These are phyloP conservation scores for Lomentospora prolificans DNA, from an alignment of 2,329 filamentous ascomycete genomes.

Conservation along the genomic window DNA sequence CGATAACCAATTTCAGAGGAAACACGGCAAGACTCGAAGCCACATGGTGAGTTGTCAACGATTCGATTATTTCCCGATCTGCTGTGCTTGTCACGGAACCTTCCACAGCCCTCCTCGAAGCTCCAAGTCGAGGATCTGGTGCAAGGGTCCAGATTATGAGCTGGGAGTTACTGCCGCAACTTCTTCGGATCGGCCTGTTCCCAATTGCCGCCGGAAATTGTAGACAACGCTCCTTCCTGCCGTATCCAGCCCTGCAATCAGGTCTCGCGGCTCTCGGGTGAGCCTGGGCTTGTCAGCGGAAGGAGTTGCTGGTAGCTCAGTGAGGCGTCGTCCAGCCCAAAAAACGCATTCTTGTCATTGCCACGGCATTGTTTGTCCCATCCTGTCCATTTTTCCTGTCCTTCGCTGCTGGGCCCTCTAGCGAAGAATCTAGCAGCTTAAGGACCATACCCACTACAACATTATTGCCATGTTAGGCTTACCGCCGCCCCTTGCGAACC, in stretches of 20 bases:
- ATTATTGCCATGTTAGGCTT: neutral
- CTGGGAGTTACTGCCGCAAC: neutral
- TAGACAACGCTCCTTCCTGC: neutral
- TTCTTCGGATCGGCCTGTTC: neutral
- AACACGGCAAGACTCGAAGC: conserved; percentile 77
- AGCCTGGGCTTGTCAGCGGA: neutral
- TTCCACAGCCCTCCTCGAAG: neutral
- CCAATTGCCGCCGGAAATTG: neutral
- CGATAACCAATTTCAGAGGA: conserved; percentile 37
- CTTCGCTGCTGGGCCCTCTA: too few relatives aligned
- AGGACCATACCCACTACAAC: neutral
- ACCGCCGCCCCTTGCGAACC: neutral
- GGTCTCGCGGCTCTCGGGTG: neutral
- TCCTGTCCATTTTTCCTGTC: too few relatives aligned
- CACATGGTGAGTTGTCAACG: conserved; percentile 70
- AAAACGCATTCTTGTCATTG: too few relatives aligned
- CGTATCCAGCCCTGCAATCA: neutral
- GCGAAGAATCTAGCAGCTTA: neutral
- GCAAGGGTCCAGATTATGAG: neutral
- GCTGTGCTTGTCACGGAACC: neutral
- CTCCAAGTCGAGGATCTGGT: neutral
- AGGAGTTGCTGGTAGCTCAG: neutral
- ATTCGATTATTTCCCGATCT: neutral
- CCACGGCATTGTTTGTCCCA: too few relatives aligned
- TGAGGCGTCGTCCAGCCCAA: neutral